These are phyloP conservation scores for Tuber borchii DNA, from an alignment of 495 filamentous ascomycete genomes.

Conservation along the genomic window DNA sequence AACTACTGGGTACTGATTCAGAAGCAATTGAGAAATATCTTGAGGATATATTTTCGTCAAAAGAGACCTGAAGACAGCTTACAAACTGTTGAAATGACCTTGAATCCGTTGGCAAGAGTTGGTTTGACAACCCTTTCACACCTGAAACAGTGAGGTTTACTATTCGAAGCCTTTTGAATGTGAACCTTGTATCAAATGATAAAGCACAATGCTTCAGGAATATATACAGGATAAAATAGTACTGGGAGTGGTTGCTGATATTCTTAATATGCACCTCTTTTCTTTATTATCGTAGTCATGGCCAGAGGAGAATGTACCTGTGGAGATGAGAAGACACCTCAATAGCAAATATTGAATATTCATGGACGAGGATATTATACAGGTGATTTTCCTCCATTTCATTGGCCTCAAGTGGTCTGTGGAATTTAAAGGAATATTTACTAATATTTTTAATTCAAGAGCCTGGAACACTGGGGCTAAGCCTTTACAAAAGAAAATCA, in stretches of 20 bases:
- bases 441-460: conserved; percentile 43
- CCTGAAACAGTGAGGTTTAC: conserved; percentile 45
- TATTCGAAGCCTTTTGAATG: conserved; percentile 51
- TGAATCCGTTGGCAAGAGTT: conserved; percentile 47
- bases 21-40: conserved; percentile 51
- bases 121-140: conserved; percentile 40
- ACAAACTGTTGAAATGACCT: conserved; percentile 43
- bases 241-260: conserved; percentile 56
- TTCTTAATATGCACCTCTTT: conserved; percentile 61
- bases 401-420: conserved; percentile 59
- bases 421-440: conserved; percentile 50
- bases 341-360: conserved; percentile 57
- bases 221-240: conserved; percentile 55
- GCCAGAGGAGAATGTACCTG: conserved; percentile 49
- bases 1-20: conserved; percentile 46
- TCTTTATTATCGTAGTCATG: conserved; percentile 57
- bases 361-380: conserved; percentile 63
- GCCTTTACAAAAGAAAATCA: conserved; percentile 43
- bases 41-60: conserved; percentile 48
- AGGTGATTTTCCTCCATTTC: conserved; percentile 60
- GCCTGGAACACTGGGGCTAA: conserved; percentile 47
- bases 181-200: conserved; percentile 56
- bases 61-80: conserved; percentile 40
- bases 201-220: conserved; percentile 55
- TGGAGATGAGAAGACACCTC: conserved; percentile 58